These are phyloP conservation scores for Sicyos baderoa DNA, from an alignment of 306 rosid genomes.

Conservation along the genomic window DNA sequence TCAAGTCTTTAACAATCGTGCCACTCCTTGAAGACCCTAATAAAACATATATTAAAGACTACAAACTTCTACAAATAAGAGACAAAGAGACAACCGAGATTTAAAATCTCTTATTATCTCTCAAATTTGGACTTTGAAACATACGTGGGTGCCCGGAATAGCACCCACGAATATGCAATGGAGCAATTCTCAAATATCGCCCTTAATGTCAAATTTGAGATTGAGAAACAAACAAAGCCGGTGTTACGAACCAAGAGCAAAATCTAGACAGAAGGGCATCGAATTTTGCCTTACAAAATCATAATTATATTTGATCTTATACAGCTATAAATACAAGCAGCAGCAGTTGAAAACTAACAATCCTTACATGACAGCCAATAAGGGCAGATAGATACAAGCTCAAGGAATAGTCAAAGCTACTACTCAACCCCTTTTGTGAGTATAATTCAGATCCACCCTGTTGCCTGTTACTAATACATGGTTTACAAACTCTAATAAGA, in stretches of 20 bases:
- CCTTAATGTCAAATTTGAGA: neutral
- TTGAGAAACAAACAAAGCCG: neutral
- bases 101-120: too few species aligned
- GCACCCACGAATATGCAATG: too few species aligned
- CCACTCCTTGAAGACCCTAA: too few species aligned
- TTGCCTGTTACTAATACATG: constrained; percentile 4
- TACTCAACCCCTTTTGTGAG: neutral
- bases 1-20: too few species aligned
- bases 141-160: too few species aligned
- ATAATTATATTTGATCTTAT: neutral
- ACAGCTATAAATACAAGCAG: neutral
- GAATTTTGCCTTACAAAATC: neutral
- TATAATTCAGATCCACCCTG: neutral
- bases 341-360: constrained; percentile 3
- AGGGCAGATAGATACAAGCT: neutral
- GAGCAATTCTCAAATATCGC: too few species aligned
- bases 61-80: too few species aligned
- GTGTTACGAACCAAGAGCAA: neutral
- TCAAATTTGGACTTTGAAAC: too few species aligned
- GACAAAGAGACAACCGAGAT: too few species aligned
- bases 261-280: neutral
- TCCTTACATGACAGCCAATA: neutral
- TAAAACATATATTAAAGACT: too few species aligned
- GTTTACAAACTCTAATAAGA: constrained; percentile 14
- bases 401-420: neutral